Evolutionary conservation across 805 yeast species (phyloP).

Genomic region (Vanderwaltozyma tropicalis): DNA sequence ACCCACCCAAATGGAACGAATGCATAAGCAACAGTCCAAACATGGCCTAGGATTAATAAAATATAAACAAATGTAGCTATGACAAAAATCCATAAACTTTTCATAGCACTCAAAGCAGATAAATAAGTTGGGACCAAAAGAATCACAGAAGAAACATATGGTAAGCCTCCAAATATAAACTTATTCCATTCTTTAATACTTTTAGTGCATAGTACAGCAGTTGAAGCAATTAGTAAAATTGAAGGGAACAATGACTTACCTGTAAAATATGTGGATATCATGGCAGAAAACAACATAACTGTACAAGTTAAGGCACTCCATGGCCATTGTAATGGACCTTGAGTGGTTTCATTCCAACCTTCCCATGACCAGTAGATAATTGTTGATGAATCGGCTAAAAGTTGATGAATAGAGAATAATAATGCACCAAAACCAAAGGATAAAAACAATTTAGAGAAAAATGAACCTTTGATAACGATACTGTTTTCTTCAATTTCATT

Average conservation of each 20-base stretch:
- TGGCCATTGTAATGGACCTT: conserved; percentile 66
- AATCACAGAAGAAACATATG: conserved; percentile 50
- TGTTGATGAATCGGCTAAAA: conserved; percentile 75
- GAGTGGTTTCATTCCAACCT: conserved; percentile 82
- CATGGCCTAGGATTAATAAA: conserved; percentile 64
- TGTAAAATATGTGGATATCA: conserved; percentile 15
- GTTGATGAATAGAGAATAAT: conserved; percentile 60
- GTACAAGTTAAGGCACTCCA: conserved; percentile 54
- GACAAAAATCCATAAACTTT: conserved; percentile 45
- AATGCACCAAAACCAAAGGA: conserved; percentile 69
- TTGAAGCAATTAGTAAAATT: conserved; percentile 21
- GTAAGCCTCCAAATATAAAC: conserved; percentile 52
- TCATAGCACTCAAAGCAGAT: conserved; percentile 43
- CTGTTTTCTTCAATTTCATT: conserved; percentile 10
- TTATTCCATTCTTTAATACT: conserved; percentile 22
- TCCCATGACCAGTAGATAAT: conserved; percentile 94
- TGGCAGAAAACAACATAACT: conserved; percentile 48
- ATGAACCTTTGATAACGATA: not conserved
- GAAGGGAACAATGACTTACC: conserved; percentile 20
- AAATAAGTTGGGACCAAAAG: conserved; percentile 59
- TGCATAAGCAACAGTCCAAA: conserved; percentile 97
- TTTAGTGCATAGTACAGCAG: conserved; percentile 16
- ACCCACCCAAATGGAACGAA: conserved; percentile 92
- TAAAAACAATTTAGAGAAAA: conserved; percentile 11
- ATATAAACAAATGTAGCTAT: conserved; percentile 41